Conservation (phyloP, 495 filamentous ascomycete species). For the Neurospora sp. region DNA sequence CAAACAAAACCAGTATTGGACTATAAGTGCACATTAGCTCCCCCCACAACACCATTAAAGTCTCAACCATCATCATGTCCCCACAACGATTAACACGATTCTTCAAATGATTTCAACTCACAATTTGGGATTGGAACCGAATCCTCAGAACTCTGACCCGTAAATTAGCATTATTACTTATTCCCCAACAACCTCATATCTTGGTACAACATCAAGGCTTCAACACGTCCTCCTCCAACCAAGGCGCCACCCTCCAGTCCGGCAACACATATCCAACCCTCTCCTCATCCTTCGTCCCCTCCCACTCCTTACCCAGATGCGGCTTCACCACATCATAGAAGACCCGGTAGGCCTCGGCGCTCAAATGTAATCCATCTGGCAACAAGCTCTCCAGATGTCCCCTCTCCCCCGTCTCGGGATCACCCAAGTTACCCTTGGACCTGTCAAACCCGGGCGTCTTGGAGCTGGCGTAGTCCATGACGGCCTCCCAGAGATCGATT, state of each 20-base stretch:
- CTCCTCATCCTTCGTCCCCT: conserved; percentile 15
- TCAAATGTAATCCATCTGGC: conserved; percentile 45
- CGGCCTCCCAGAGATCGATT: conserved; percentile 62
- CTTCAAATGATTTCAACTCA: not conserved
- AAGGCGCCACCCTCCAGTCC: conserved; percentile 32
- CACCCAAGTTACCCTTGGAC: conserved; percentile 28
- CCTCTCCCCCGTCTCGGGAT: conserved; percentile 29
- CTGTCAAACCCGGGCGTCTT: conserved; percentile 31
- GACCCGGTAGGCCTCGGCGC: conserved; percentile 37
- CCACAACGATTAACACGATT: not conserved
- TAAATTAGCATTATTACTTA: not conserved
- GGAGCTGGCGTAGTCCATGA: conserved; percentile 49
- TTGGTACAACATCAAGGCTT: not conserved
- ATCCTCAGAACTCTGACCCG: not conserved
- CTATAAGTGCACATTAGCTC: not conserved
- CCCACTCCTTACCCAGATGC: conserved; percentile 30
- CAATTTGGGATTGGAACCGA: not conserved
- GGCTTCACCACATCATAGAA: conserved; percentile 36
- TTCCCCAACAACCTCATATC: not conserved
- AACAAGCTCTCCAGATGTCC: conserved; percentile 38
- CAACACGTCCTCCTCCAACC: conserved; percentile 19
- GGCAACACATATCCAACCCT: conserved; percentile 27
- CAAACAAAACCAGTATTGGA: too few relatives aligned
- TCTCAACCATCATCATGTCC: not conserved
- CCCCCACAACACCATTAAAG: not conserved